Base-by-base conservation (phyloP, 495 filamentous ascomycete genomes). In the Diplogelasinospora grovesii region DNA sequence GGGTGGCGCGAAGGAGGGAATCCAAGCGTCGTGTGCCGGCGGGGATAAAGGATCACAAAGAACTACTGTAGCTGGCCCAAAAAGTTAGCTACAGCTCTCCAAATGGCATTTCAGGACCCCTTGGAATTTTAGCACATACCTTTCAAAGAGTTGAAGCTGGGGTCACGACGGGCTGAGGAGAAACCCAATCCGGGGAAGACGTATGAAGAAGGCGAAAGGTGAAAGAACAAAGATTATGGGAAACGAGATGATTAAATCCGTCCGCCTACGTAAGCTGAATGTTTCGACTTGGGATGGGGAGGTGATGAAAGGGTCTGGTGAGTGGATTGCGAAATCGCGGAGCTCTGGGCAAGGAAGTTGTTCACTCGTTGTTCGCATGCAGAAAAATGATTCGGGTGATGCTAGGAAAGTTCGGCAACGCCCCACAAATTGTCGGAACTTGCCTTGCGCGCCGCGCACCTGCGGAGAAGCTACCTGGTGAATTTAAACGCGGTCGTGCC, bases 321-420 rank as follows among this genome's bases (percentile, higher is more conserved):
- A 16, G 45, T 34, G 29, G 36, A 19, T 41, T 46, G 19, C 37
- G 36, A 41, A 15, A 31, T 52, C 49, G 49, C 44, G n/a, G 37
- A 52, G 28, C 35, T 45, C 25, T 36, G 35, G 16, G 33, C 35
- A 14, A 18, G n/a, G 30, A 28, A 28, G 24, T 21, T 35, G 30
- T 25, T n/a, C n/a, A n/a, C n/a, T n/a, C n/a, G n/a, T n/a, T n/a
- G n/a, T 34, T 40, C 37, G 29, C 26, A 18, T 44, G 36, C 32
- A 39, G 40, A 52, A 52, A 52, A 44, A 43, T 43, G 39, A 25
- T 43, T 46, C 46, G 48, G 48, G 39, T 41, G 6, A 22, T 25
- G 24, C 26, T 18, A 40, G 27, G 27, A 31, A 26, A 39, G 30
- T 40, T 46, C 39, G 39, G 48, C 44, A 16, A 30, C 30, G 35